A percentile compares a stretch with the other conserved stretches of the same genome.
Conservation (phyloP, 345 rosid species). For the Eucalyptus erythrocorys region DNA sequence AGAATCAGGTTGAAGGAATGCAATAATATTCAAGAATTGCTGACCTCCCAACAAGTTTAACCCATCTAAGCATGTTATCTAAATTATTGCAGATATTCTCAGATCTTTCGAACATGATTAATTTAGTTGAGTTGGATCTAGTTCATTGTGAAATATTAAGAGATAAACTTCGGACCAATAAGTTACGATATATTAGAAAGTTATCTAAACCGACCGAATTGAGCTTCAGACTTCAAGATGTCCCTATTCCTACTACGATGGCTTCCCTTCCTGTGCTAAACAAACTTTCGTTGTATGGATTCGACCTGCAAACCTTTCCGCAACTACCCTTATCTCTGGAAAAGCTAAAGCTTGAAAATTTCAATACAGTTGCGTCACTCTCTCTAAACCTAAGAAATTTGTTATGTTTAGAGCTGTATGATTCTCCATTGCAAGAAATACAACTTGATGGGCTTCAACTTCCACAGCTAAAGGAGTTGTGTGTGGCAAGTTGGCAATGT, state of each 20-base stretch:
- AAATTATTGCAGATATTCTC: background rate
- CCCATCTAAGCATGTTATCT: accelerated
- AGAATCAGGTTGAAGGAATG: background rate
- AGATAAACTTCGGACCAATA: background rate
- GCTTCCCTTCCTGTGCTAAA: background rate
- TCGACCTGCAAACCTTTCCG: accelerated
- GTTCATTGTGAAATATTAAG: accelerated
- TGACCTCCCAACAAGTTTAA: background rate
- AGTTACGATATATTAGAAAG: accelerated
- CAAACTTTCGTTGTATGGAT: accelerated
- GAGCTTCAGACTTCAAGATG: accelerated
- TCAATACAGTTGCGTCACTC: accelerated
- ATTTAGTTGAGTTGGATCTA: background rate
- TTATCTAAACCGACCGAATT: background rate
- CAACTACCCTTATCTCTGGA: accelerated
- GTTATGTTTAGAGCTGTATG: accelerated
- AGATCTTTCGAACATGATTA: background rate
- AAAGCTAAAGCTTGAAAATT: accelerated
- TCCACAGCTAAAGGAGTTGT: background rate
- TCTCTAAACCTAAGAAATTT: accelerated
- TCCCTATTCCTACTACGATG: accelerated
- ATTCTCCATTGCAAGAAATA: accelerated
- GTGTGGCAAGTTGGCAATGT: accelerated
- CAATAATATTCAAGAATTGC: background rate
- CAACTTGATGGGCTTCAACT: background rate